Conservation (phyloP, 495 filamentous ascomycete species). For the Penicillium goetzii region DNA sequence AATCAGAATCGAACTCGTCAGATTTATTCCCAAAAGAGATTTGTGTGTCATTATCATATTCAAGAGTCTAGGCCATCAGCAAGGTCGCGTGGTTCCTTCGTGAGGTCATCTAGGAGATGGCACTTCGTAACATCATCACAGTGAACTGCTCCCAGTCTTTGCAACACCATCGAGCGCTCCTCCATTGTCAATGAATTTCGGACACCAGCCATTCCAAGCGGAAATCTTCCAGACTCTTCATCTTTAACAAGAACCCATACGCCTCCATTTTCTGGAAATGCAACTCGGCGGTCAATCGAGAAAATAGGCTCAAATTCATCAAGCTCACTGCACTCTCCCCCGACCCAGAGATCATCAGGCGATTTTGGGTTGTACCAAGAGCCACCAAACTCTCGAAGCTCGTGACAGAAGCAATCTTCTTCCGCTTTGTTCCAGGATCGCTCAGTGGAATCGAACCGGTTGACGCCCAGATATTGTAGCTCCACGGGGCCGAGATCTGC, state of each 20-base stretch:
- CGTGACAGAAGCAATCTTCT: background rate
- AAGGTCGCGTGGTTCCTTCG: background rate
- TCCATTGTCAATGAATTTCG: constrained; percentile 1
- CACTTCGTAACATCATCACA: background rate
- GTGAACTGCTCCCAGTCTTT: background rate
- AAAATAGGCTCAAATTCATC: background rate
- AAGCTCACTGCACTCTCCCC: background rate
- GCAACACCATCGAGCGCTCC: background rate
- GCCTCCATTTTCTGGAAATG: background rate
- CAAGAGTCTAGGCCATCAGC: background rate
- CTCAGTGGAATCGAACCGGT: background rate
- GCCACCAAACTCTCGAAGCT: background rate
- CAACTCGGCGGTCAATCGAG: background rate
- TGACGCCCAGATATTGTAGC: constrained; percentile 2
- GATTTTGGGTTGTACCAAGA: background rate
- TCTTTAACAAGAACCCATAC: background rate
- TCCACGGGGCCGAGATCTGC: background rate
- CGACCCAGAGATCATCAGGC: background rate
- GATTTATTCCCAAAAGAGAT: background rate
- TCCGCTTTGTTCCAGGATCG: background rate
- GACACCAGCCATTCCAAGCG: background rate
- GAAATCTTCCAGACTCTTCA: background rate
- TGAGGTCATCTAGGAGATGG: background rate
- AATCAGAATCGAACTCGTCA: background rate
- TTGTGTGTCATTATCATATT: background rate